Evolutionary conservation across 768 basidiomycete species (phyloP), one percentile per base, ranked within the genome.

Genomic region (Tylopilus sp.): DNA sequence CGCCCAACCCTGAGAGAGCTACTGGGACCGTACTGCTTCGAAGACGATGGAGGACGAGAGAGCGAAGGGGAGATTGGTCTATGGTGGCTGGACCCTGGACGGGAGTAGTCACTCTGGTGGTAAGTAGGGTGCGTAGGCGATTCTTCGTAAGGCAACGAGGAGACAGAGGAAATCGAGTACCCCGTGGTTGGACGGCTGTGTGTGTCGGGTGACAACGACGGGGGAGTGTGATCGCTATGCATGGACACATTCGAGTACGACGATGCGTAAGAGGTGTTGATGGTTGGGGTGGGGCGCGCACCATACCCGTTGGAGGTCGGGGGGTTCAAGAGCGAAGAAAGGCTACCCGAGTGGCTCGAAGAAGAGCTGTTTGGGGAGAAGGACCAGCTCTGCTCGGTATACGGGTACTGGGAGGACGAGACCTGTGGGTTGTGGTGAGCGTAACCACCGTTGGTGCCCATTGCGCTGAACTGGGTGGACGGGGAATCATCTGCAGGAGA

Each of bases 131-230:
- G 67, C 9, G 65, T 71, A 7, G 68, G 67, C 25, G 69, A 75
- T 39, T 87, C 84, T 47, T 85, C 84, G 67, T 89, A 88, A 0
- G 83, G 78, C 57, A 88, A 64, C 18, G 86, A 89, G 1, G 85
- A 86, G 57, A 90, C 87, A 12, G 87, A 89, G 2, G 87, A 85
- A 50, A 90, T 88, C 35, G 90, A 91, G 68, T 92, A 92, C 17
- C 90, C 88, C 0, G 90, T 91, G 2, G 85, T 86, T 1, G 90
- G 90, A 45, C 90, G 83, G 69, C 87, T 88, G 47, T 67, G 65
- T 0, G 65, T 68, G 66, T 92, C 90, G 6, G 90, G 90, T 4
- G 90, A 91, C 57, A 88, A 68, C 8, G 75, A 73, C 1, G 86
- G 88, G 0, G 86, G 86, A 31, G 82, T 81, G 58, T 85, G 83